Evolutionary conservation across 805 yeast species (phyloP).

Genomic region (Nakazawaea ernobii): DNA sequence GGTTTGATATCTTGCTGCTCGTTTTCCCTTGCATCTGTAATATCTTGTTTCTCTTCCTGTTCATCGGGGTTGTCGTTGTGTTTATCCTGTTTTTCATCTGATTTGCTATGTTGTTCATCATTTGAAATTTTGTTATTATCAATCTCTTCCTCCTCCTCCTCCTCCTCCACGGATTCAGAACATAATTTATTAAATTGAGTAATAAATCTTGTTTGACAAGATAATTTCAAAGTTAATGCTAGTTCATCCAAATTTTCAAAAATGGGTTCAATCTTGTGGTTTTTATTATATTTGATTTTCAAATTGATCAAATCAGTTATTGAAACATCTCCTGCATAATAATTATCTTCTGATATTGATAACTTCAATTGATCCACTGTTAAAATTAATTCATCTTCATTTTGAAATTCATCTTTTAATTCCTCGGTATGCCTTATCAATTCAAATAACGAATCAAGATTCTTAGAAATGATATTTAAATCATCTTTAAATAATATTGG

Average conservation of each 20-base stretch:
- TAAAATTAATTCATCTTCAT: slow-evolving; percentile 8
- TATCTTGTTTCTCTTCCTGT: too few species aligned
- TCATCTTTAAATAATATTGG: slow-evolving; percentile 3
- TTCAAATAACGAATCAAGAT: slow-evolving; percentile 7
- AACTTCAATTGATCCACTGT: background rate
- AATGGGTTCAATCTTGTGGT: background rate
- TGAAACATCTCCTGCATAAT: slow-evolving; percentile 8
- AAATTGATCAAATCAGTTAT: slow-evolving; percentile 3
- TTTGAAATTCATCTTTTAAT: slow-evolving; percentile 13
- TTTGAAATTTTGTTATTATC: background rate
- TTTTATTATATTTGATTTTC: slow-evolving; percentile 1
- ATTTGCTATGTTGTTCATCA: background rate
- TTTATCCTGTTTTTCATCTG: slow-evolving; percentile 9
- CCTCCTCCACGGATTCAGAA: background rate
- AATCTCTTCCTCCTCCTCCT: too few species aligned
- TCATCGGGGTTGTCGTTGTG: background rate
- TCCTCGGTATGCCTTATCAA: slow-evolving; percentile 5
- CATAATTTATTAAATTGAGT: slow-evolving; percentile 8
- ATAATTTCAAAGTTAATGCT: slow-evolving; percentile 2
- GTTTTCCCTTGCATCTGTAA: slow-evolving; percentile 3
- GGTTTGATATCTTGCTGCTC: slow-evolving; percentile 9
- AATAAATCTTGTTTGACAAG: slow-evolving; percentile 6
- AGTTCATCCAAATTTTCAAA: slow-evolving; percentile 2
- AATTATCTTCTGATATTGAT: slow-evolving; percentile 8
- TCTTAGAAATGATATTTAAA: background rate